Evolutionary conservation across 2,329 filamentous ascomycete genomes (phyloP), one percentile per base, ranked within the genome.

Genomic region (Tolypocladium nubicola): DNA sequence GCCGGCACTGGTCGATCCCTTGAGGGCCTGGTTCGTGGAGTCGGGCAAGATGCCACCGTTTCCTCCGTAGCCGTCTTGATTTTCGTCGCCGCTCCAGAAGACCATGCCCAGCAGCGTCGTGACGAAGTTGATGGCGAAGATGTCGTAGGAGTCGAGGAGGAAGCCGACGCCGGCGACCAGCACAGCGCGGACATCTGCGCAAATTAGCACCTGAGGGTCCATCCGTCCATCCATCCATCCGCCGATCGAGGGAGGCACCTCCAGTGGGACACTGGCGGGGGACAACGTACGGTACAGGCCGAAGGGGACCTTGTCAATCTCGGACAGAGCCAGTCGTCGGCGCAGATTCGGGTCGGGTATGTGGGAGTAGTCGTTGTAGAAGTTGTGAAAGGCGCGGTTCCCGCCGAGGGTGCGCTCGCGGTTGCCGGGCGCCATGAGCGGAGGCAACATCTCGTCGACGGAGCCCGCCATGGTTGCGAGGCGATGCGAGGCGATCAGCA

Each of bases 131-230:
- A 91, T 88, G 66, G 89, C 87, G 70, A 94, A 94, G 64, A 91
- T 89, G 63, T 83, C 84, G 73, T 93, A 93, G 14, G 87, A 86
- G 70, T 92, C 89, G 52, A 89, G 86, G 68, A 93, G 90, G 76
- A 94, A 93, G 55, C 89, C 89, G 58, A 90, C 85, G 53, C 89
- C 89, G 33, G 89, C 88, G 3, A 93, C 88, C 8, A 88, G 71
- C 3, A 90, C 79, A 56, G 88, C 86, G 52, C 88, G 83, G 33
- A 91, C 77, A 72, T 92, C 73, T 77, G 50, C 6, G 8, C 50
- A 19, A 19, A 35, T 49, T n/a, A 53, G 55, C 47, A 35, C 37
- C 19, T 30, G 26, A 30, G 5, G 26, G 3, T 30, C 26, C 26
- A 30, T 30, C 26, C 26, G 6, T 30, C 26, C 4, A 30, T 30